Evolutionary conservation across 768 basidiomycete genomes (phyloP), one percentile per base, ranked within the genome.

Genomic region (Amanita subjunquillea): DNA sequence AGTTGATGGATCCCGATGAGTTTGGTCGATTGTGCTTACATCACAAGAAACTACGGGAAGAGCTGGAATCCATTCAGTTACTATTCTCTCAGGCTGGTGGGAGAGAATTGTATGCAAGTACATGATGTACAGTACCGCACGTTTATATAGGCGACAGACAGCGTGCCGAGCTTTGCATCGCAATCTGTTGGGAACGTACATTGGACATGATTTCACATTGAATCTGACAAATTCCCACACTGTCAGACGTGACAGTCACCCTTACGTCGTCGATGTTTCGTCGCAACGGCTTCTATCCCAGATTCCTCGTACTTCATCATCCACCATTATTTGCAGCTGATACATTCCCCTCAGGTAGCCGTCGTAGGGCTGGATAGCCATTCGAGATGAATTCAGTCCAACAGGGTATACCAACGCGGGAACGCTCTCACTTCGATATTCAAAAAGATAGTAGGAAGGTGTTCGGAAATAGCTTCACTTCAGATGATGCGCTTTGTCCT

Each of bases 401-500:
- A 34, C 50, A 45, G 20, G 46, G 8, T 34, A 17, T 51, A 41
- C 46, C 43, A 9, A 17, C 13, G 15, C 36, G 23, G 34, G 69
- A 70, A 53, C 69, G 67, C 47, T 69, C 70, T 48, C 68, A 69
- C 56, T 56, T 65, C 50, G 63, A 70, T 53, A 53, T 68, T 25
- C 68, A 67, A 4, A 56, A 57, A 23, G 48, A 59, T 23, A 52
- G 49, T 27, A 57, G 41, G 43, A 53, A 62, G 41, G 47, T 54
- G 10, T 20, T 37, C 13, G 43, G 43, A 39, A 29, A 22, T 53
- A 39, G 15, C 32, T 29, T 46, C 13, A 46, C 30, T 22, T 59
- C 75, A 54, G 76, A 79, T 62, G 77, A 87, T 62, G 79, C 79
- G 57, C 59, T 79, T 3, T 91, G 89, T 72, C 88, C 88, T 10